These are phyloP conservation scores for Malbranchea cinnamomea DNA, from an alignment of 2,329 filamentous ascomycete species.

Conservation along the genomic window DNA sequence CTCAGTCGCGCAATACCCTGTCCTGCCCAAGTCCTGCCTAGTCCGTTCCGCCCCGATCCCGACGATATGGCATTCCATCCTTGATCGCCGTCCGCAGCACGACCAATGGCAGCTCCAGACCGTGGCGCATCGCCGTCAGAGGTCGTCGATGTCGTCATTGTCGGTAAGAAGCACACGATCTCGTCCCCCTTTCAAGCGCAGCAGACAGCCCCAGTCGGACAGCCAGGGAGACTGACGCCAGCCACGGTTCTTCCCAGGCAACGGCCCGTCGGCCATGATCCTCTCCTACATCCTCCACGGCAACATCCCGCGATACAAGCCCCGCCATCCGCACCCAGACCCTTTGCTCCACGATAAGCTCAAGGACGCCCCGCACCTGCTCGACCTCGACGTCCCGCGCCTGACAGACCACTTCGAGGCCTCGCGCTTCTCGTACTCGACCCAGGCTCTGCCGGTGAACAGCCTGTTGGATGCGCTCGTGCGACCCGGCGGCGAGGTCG, in stretches of 20 bases:
- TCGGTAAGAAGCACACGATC: too few relatives aligned
- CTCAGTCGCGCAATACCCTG: too few relatives aligned
- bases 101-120: too few relatives aligned
- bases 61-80: too few relatives aligned
- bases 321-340: constrained; percentile 39
- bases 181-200: too few relatives aligned
- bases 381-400: constrained; percentile 32
- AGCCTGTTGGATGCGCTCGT: constrained; percentile 45
- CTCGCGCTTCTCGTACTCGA: constrained; percentile 45
- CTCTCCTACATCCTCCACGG: constrained; percentile 49
- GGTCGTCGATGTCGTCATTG: too few relatives aligned
- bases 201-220: background rate
- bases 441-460: constrained; percentile 45
- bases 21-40: too few relatives aligned
- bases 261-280: constrained; percentile 47
- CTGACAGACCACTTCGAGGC: constrained; percentile 43
- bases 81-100: too few relatives aligned
- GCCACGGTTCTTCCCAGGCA: constrained; percentile 34
- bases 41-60: too few relatives aligned
- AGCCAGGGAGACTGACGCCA: background rate
- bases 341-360: constrained; percentile 41
- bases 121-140: too few relatives aligned
- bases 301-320: constrained; percentile 41
- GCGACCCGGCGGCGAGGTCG: constrained; percentile 43
- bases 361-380: constrained; percentile 30